Percentiles rank a stretch among this genome's conserved stretches.
These are phyloP conservation scores for Epichloe bromicola DNA, from an alignment of 2,329 filamentous ascomycete species.

Conservation along the genomic window DNA sequence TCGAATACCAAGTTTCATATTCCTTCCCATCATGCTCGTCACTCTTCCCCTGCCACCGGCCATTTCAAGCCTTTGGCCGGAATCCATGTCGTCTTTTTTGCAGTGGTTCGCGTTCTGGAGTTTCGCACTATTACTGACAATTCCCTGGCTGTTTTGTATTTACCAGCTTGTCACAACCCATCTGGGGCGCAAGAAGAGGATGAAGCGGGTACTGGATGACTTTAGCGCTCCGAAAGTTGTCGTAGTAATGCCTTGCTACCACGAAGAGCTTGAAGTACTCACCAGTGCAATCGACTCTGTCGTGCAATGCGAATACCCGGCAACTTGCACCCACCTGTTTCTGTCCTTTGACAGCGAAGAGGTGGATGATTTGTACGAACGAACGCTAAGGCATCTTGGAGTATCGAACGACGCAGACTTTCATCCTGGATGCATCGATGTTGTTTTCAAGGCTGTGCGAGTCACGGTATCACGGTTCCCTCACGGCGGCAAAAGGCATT, in stretches of 20 bases:
- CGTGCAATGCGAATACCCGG: slow-evolving; percentile 85
- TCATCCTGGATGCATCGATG: slow-evolving; percentile 84
- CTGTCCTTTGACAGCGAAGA: slow-evolving; percentile 87
- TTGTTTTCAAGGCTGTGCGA: slow-evolving; percentile 67
- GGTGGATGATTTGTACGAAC: slow-evolving; percentile 79
- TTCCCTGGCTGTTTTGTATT: slow-evolving; percentile 88
- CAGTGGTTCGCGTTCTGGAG: slow-evolving; percentile 96
- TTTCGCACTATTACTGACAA: slow-evolving; percentile 70
- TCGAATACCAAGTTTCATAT: slow-evolving; percentile 49
- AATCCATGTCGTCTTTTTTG: slow-evolving; percentile 49
- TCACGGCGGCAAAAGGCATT: slow-evolving; percentile 86
- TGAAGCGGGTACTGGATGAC: slow-evolving; percentile 76
- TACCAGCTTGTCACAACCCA: slow-evolving; percentile 84
- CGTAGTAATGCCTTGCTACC: slow-evolving; percentile 94
- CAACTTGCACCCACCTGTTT: slow-evolving; percentile 86
- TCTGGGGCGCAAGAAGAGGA: slow-evolving; percentile 65
- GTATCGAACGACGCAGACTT: slow-evolving; percentile 63
- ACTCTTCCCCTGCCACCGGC: slow-evolving; percentile 70
- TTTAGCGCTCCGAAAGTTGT: slow-evolving; percentile 83
- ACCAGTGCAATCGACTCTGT: slow-evolving; percentile 82
- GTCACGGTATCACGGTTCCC: slow-evolving; percentile 87
- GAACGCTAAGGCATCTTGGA: slow-evolving; percentile 72
- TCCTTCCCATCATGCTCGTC: slow-evolving; percentile 87
- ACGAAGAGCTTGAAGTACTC: slow-evolving; percentile 74
- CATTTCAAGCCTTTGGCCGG: slow-evolving; percentile 61